Percentiles rank a stretch among this genome's conserved stretches.
phyloP scores from a whole-genome alignment of 1,284 basidiomycete genomes.

The Microbotryum lychnidis-dioicae region DNA sequence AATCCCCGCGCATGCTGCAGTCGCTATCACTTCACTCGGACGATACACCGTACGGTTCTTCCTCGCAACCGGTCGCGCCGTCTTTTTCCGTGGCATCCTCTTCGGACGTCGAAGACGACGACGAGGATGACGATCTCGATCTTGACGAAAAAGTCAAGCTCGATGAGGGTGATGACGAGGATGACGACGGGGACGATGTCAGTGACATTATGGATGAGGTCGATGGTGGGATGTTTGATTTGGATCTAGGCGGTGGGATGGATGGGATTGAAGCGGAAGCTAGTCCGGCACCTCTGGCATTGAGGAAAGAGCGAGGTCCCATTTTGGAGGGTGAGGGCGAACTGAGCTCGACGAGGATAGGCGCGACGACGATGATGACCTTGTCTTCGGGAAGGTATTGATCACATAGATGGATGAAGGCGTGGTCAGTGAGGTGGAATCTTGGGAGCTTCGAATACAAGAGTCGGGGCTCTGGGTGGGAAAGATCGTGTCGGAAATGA shows the following conservation, averaged over 20 bases:
- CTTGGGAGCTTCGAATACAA: no score
- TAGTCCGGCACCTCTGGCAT: not conserved
- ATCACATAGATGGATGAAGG: no score
- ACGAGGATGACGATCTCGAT: conserved; percentile 19
- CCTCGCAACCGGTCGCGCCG: conserved; percentile 4
- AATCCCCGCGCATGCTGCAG: conserved; percentile 22
- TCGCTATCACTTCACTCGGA: conserved; percentile 25
- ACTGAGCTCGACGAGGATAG: no score
- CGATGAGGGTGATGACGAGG: conserved; percentile 39
- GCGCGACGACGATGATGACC: no score
- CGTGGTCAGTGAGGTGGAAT: no score
- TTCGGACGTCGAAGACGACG: not conserved
- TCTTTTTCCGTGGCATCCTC: conserved; percentile 4
- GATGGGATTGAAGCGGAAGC: no score
- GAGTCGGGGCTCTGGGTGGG: no score
- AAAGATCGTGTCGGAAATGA: no score
- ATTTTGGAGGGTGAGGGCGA: no score
- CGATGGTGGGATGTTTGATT: conserved; percentile 28
- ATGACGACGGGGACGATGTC: conserved; percentile 31
- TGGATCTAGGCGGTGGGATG: conserved; percentile 13
- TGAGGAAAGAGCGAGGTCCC: not conserved
- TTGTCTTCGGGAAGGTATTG: no score
- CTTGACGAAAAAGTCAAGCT: conserved; percentile 24
- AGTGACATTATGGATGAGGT: conserved; percentile 9
- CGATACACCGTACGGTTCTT: not conserved